phyloP scores from a whole-genome alignment of 768 basidiomycete genomes.

The Boletus sp. region DNA sequence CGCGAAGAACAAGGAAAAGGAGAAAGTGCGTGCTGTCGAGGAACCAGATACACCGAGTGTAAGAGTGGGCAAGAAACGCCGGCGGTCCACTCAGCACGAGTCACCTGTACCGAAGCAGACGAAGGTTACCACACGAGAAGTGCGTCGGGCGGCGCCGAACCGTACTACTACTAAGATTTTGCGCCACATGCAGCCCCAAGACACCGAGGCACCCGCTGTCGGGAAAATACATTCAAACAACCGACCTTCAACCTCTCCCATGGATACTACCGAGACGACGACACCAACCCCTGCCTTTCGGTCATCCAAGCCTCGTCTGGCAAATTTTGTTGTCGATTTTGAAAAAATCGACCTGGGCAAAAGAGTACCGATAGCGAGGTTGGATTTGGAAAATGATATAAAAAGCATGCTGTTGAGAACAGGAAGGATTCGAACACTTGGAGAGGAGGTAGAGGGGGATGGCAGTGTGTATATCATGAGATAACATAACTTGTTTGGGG shows the following conservation, averaged over 20 bases:
- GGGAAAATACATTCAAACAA: not conserved
- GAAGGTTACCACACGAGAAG: slow-evolving; percentile 1
- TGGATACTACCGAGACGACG: not conserved
- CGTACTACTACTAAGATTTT: not conserved
- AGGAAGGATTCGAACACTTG: slow-evolving; percentile 25
- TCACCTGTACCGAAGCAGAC: slow-evolving; percentile 13
- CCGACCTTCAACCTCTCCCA: not conserved
- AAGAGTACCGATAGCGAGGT: slow-evolving; percentile 1
- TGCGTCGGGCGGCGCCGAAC: not conserved
- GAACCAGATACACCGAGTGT: not conserved
- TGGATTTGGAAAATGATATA: slow-evolving; percentile 10
- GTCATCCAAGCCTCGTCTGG: slow-evolving; percentile 17
- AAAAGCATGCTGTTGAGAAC: slow-evolving; percentile 22
- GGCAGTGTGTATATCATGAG: slow-evolving; percentile 21
- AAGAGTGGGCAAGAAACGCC: slow-evolving; percentile 15
- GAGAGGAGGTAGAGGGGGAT: slow-evolving; percentile 14
- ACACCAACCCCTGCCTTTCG: not conserved
- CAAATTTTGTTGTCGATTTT: slow-evolving; percentile 20
- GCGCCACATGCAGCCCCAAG: not conserved
- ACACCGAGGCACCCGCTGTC: not conserved
- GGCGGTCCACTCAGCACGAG: slow-evolving; percentile 2
- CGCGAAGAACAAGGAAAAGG: slow-evolving; percentile 18
- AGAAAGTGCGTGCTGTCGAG: slow-evolving; percentile 9
- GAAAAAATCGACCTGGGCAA: slow-evolving; percentile 6
- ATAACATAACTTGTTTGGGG: not conserved